Base-by-base conservation (phyloP, 2,329 filamentous ascomycete species). In the Lecanoromycetidae sp. region DNA sequence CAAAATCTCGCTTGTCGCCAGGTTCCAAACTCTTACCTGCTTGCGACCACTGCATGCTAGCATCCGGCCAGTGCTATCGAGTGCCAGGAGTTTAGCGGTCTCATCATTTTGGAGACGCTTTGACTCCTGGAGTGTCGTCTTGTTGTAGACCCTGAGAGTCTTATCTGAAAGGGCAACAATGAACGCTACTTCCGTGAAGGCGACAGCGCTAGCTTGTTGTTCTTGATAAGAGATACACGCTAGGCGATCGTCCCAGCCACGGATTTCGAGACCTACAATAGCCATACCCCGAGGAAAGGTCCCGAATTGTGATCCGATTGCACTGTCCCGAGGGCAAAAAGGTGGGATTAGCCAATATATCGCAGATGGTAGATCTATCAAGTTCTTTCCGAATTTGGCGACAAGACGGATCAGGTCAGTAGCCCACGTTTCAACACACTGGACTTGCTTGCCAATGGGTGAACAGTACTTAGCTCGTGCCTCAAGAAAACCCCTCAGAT, bases 261-360 rank as follows among this genome's bases (percentile, higher is more conserved):
- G 8, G 17, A 34, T n/a, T 10, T 17, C 17, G 61, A 54, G 27
- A 2, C 60, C 61, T 37, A 58, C 15, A 2, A 65, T 55, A 13
- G 43, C 23, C 2, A 63, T 37, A 45, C 49, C 42, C 5, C 53
- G 38, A 8, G 40, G 36, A 32, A 33, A 43, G 22, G 36, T 46
- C 5, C 37, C 51, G 45, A 52, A 52, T 20, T 52, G 20, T n/a
- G 5, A 54, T 48, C 53, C 51, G 15, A 60, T 43, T 41, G 56
- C 55, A 9, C 59, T 61, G 10, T 54, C 45, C 2, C 45, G 52
- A 6, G 63, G 63, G 33, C 61, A 63, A 37, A 65, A 59, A 8
- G 62, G 60, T 6, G 56, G 54, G 26, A 65, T 57, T 13, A 58
- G 26, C 0, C 53, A 59, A 52, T 63, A 57, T 32, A 65, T 62